These are phyloP conservation scores for Phaeomoniella chlamydospora DNA, from an alignment of 2,329 filamentous ascomycete species.

Conservation along the genomic window DNA sequence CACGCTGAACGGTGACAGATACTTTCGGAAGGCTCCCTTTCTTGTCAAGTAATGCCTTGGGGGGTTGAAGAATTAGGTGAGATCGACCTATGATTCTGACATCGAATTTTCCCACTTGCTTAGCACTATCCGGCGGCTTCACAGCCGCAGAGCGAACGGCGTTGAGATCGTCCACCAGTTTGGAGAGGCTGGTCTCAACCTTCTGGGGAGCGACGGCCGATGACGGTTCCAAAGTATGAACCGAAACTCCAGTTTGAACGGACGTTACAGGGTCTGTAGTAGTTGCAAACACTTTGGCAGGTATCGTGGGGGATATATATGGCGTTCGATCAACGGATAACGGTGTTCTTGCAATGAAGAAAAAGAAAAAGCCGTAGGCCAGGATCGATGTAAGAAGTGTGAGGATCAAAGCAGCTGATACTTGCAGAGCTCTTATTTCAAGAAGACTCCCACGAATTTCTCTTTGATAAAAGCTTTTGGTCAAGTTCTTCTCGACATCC, in stretches of 20 bases:
- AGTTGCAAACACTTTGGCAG: not conserved
- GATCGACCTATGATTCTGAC: conserved; percentile 39
- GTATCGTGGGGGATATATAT: not conserved
- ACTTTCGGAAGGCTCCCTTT: conserved; percentile 30
- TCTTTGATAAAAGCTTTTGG: conserved; percentile 1
- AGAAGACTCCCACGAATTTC: conserved; percentile 2
- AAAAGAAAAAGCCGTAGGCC: not conserved
- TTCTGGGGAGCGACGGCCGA: not conserved
- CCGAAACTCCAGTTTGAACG: not conserved
- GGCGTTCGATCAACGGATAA: not conserved
- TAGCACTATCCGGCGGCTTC: not conserved
- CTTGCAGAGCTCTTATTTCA: not conserved
- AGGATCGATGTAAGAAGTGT: not conserved
- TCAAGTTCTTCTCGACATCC: conserved; percentile 3
- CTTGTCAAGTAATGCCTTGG: conserved; percentile 23
- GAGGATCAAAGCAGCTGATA: not conserved
- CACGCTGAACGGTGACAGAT: conserved; percentile 31
- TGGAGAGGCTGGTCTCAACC: not conserved
- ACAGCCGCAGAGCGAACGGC: not conserved
- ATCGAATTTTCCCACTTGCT: conserved; percentile 28
- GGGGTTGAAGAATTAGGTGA: conserved; percentile 37
- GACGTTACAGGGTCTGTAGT: not conserved
- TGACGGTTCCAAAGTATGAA: not conserved
- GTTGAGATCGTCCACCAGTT: not conserved
- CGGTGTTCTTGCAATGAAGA: not conserved